Percentiles rank a stretch among this genome's conserved stretches.
These are phyloP conservation scores for Solanum pinnatisectum DNA, from an alignment of 257 asterid species.

Conservation along the genomic window DNA sequence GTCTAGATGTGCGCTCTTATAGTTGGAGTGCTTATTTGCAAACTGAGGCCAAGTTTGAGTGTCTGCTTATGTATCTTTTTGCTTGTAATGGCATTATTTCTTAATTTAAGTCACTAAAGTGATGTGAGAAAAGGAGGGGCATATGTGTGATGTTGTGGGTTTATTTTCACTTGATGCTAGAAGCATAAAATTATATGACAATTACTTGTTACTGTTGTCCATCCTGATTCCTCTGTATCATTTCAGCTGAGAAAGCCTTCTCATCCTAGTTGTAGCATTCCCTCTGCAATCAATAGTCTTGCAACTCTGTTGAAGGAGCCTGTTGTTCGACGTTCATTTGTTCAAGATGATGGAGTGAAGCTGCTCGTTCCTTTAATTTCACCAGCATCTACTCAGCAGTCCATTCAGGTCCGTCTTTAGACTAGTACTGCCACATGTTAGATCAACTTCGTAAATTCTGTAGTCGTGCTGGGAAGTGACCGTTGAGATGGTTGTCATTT, in stretches of 20 bases:
- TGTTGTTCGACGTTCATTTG: constrained; percentile 67
- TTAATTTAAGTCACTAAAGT: background rate
- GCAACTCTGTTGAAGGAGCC: constrained; percentile 84
- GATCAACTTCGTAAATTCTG: background rate
- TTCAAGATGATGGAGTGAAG: constrained; percentile 86
- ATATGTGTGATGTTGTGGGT: background rate
- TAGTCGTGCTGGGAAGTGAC: background rate
- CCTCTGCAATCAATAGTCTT: constrained; percentile 67
- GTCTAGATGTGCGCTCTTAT: background rate
- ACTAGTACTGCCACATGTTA: background rate
- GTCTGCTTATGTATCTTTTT: background rate
- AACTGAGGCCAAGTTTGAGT: background rate
- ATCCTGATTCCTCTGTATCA: constrained; percentile 4
- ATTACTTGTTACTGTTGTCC: background rate
- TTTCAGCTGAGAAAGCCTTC: constrained; percentile 78
- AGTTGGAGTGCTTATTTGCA: background rate
- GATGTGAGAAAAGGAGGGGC: background rate
- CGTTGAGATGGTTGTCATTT: background rate
- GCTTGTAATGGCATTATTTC: background rate
- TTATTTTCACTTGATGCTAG: background rate
- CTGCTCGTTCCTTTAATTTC: constrained; percentile 70
- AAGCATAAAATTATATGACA: background rate
- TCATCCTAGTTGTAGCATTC: constrained; percentile 72
- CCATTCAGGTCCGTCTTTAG: constrained; percentile 53
- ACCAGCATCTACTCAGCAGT: constrained; percentile 94